Evolutionary conservation across 345 rosid species (phyloP).

Genomic region (Brassica cretica): DNA sequence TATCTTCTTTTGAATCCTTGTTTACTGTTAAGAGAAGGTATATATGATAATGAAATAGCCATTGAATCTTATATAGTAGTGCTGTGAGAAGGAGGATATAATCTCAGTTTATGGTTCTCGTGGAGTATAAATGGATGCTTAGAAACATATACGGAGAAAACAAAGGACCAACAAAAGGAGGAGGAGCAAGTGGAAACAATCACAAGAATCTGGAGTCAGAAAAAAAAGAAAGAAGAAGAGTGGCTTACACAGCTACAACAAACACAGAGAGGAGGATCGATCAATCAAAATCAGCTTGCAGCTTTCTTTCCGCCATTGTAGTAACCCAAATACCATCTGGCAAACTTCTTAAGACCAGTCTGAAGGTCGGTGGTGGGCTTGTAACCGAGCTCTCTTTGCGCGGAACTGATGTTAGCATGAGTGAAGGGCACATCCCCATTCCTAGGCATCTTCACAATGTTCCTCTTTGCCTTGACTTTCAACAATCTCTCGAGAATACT

Average conservation of each 20-base stretch:
- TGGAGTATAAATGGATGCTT: constrained; percentile 19
- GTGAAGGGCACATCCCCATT: constrained; percentile 92
- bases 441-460: constrained; percentile 71
- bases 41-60: constrained; percentile 11
- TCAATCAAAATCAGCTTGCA: constrained; percentile 8
- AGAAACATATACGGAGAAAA: constrained; percentile 17
- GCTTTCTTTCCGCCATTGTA: constrained; percentile 57
- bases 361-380: constrained; percentile 85
- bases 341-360: constrained; percentile 81
- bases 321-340: constrained; percentile 79
- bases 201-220: constrained; percentile 33
- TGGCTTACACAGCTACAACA: constrained; percentile 18
- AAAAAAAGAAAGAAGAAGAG: background rate
- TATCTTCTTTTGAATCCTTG: no score
- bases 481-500: constrained; percentile 71
- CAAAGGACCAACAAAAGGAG: constrained; percentile 24
- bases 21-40: no score
- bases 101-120: constrained; percentile 21
- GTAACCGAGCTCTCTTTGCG: constrained; percentile 75
- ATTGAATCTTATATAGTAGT: background rate
- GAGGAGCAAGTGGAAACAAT: constrained; percentile 34
- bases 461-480: constrained; percentile 80
- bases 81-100: background rate
- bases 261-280: background rate
- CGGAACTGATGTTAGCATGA: constrained; percentile 86